A percentile compares a stretch with the other conserved stretches of the same genome.
Evolutionary conservation across 1,284 basidiomycete genomes (phyloP).

Genomic region (Rhodotorula mucilaginosa): DNA sequence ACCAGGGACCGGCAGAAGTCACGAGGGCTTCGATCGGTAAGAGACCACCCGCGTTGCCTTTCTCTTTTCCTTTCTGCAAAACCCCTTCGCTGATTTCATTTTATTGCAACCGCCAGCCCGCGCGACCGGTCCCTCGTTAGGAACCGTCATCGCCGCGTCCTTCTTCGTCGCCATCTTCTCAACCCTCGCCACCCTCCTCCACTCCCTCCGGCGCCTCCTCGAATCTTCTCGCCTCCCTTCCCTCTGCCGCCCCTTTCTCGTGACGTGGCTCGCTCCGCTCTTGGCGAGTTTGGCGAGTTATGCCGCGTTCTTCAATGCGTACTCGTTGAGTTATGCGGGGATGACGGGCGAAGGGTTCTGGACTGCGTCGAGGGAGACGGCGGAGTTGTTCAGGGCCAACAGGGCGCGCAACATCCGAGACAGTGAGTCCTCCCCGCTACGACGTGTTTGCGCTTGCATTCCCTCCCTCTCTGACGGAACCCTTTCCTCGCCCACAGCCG

Average conservation of each 20-base stretch:
- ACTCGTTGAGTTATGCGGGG: conserved; percentile 23
- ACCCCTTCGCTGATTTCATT: neutral
- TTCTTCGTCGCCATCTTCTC: conserved; percentile 31
- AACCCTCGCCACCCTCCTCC: conserved; percentile 16
- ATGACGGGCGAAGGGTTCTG: conserved; percentile 30
- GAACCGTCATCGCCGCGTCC: conserved; percentile 57
- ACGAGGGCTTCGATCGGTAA: conserved; percentile 15
- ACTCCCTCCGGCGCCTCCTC: neutral
- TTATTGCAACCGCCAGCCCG: conserved; percentile 56
- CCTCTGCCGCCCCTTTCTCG: conserved; percentile 5
- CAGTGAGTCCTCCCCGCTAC: conserved; percentile 12
- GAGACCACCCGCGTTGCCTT: neutral
- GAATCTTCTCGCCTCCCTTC: conserved; percentile 6
- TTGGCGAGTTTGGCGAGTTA: conserved; percentile 14
- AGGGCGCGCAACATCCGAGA: conserved; percentile 37
- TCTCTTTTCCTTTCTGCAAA: conserved; percentile 4
- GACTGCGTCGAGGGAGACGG: conserved; percentile 13
- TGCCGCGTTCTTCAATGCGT: conserved; percentile 30
- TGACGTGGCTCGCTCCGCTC: conserved; percentile 17
- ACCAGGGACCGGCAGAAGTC: conserved; percentile 5
- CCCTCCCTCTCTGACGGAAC: too few relatives aligned
- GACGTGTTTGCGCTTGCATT: too few relatives aligned
- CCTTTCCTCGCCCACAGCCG: neutral
- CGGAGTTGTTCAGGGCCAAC: conserved; percentile 29
- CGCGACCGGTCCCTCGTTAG: conserved; percentile 74